phyloP scores from a whole-genome alignment of 148 eudicot species.

The Chenopodium suecicum region DNA sequence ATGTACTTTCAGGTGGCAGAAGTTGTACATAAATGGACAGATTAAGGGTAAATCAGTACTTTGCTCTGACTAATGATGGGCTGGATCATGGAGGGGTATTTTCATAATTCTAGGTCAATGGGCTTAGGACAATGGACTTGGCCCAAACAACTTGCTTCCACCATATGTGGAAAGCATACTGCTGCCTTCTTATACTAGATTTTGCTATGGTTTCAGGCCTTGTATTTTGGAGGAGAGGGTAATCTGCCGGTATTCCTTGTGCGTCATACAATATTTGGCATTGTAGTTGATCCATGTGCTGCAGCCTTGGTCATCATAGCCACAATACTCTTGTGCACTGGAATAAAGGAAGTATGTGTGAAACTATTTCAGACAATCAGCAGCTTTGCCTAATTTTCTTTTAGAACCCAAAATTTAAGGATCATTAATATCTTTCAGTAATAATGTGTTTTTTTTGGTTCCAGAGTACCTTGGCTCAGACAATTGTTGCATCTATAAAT shows the following conservation, averaged over 20 bases:
- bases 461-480: constrained; percentile 60
- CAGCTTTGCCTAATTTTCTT: background rate
- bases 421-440: constrained; percentile 13
- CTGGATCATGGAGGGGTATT: too few species aligned
- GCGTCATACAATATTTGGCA: constrained; percentile 41
- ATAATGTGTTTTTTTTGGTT: constrained; percentile 1
- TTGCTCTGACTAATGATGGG: too few species aligned
- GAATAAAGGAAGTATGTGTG: constrained; percentile 59
- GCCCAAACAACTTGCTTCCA: background rate
- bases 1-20: too few species aligned
- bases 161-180: constrained; percentile 2
- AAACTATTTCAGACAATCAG: background rate
- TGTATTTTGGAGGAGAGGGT: constrained; percentile 51
- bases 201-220: constrained; percentile 41
- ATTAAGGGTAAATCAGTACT: too few species aligned
- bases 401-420: background rate
- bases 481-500: constrained; percentile 53
- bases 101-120: too few species aligned
- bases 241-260: constrained; percentile 49
- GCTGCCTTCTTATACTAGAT: constrained; percentile 16
- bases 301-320: constrained; percentile 49
- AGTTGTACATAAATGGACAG: too few species aligned
- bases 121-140: too few species aligned
- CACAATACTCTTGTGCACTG: constrained; percentile 53
- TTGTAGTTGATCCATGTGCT: constrained; percentile 63